Base-by-base conservation (phyloP, 2,329 filamentous ascomycete genomes). In the Fusarium marasasianum region DNA sequence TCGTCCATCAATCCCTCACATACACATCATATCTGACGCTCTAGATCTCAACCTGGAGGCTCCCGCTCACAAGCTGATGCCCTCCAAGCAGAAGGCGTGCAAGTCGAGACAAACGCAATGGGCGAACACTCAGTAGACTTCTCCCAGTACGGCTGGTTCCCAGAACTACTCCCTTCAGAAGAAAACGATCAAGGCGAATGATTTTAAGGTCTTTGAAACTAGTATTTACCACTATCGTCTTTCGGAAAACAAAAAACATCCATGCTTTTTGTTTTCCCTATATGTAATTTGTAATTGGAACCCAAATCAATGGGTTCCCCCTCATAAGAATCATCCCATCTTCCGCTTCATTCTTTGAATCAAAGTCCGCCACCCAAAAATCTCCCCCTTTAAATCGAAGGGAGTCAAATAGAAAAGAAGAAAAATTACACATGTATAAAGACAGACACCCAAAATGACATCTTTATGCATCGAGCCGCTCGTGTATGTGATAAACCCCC, bases 121-220 rank as follows among this genome's bases (percentile, higher is more conserved):
- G 88, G 88, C 3, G 88, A 89, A 77, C 78, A 88, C 51, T 82
- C 78, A 47, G 86, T 91, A 3, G 86, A 89, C 69, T 84, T 90
- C 59, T 81, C 71, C 1, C 81, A 84, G 51, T 89, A 84, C 72
- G 89, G 89, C 3, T 91, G 89, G 89, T 91, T 90, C 71, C 89
- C 89, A 8, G 75, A 82, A 1, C 71, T 74, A 13, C 73, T 90
- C 41, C 88, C 88, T 1, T 89, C 87, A 0, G 84, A 84, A n/a
- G 79, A 74, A 1, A 63, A 65, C 20, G 72, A 72, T 29, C 44
- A 48, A 37, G 57, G 55, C 33, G 69, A 65, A 38, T 71, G 20
- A 60, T 50, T 35, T 29, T 29, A 43, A 60, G 48, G 63, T 70
- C 55, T 69, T 70, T 73, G 37, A 47, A 76, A 77, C 74, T 78